Base-by-base conservation (phyloP, 1,284 basidiomycete species). In the Ceratobasidium sp. region DNA sequence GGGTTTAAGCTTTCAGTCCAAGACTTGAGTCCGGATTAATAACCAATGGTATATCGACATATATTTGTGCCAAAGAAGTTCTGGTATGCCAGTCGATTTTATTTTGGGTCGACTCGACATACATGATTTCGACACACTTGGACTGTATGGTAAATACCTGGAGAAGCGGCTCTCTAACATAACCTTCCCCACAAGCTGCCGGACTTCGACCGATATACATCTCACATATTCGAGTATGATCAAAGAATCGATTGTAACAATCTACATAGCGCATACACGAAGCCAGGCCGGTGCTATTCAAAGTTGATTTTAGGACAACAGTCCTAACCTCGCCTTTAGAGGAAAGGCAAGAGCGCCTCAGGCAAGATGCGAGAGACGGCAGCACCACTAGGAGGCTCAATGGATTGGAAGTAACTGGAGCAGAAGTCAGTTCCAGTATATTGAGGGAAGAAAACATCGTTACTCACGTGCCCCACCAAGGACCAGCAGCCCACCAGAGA, bases 351-450 rank as follows among this genome's bases (percentile, higher is more conserved):
- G 33, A 91, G 85, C 28, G 90, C 90, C 82, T 90, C 77, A 20
- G 90, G 90, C 77, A 91, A 85, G 78, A 91, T 87, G 68, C 84
- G 82, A 5, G 89, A 68, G 79, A 91, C 85, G 5, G 90, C 84
- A 70, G 87, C 80, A 74, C 90, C 90, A 81, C 81, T 89, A 68
- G 90, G 90, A 13, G 90, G 90, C 84, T 91, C 78, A 61, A 78
- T 68, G 6, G 76, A 77, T n/a, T 56, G 61, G 64, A 67, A 79
- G 78, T 74, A 79, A 44, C 73, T 76, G 12, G 33, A 33, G 33
- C 33, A 33, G 33, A 33, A 33, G 33, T 33, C 20, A n/a, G 42
- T 26, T 17, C 26, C 38, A 15, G 42, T 15, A 54, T 20, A 10
- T 12, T 54, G 13, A 75, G 61, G 33, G 33, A 33, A 33, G 33